These are phyloP conservation scores for Colletotrichum lini DNA, from an alignment of 2,329 filamentous ascomycete genomes.

Conservation along the genomic window DNA sequence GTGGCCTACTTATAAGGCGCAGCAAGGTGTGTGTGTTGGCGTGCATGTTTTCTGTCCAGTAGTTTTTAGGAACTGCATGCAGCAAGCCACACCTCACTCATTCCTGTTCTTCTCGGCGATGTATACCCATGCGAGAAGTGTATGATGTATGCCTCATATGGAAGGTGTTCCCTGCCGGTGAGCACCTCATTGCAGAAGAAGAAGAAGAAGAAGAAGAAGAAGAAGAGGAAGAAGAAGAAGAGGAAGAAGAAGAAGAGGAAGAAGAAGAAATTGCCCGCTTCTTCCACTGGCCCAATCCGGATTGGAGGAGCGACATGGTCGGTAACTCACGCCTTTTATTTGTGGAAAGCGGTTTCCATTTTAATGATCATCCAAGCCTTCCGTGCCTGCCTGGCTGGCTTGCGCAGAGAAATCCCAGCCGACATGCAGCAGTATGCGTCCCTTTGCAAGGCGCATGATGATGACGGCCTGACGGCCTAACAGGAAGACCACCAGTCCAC, in stretches of 20 bases:
- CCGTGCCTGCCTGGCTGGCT: not conserved
- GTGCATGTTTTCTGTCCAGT: not conserved
- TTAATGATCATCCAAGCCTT: not conserved
- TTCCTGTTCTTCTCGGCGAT: not conserved
- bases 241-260: too few relatives aligned
- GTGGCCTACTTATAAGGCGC: not conserved
- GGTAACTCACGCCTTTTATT: not conserved
- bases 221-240: too few relatives aligned
- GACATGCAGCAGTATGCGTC: not conserved
- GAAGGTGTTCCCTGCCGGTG: not conserved
- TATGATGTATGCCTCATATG: not conserved
- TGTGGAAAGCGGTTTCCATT: not conserved
- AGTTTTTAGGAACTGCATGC: conserved; percentile 11
- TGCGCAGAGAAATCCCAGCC: not conserved
- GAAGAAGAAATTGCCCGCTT: not conserved
- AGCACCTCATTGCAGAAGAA: not conserved
- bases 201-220: not conserved
- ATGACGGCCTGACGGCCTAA: not conserved
- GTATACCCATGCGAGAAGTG: not conserved
- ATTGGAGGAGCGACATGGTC: not conserved
- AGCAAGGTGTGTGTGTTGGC: not conserved
- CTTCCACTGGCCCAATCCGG: not conserved
- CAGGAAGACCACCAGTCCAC: not conserved
- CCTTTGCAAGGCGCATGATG: not conserved
- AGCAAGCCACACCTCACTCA: not conserved